These are phyloP conservation scores for Friedmanniomyces simplex DNA, from an alignment of 495 filamentous ascomycete species.

Conservation along the genomic window DNA sequence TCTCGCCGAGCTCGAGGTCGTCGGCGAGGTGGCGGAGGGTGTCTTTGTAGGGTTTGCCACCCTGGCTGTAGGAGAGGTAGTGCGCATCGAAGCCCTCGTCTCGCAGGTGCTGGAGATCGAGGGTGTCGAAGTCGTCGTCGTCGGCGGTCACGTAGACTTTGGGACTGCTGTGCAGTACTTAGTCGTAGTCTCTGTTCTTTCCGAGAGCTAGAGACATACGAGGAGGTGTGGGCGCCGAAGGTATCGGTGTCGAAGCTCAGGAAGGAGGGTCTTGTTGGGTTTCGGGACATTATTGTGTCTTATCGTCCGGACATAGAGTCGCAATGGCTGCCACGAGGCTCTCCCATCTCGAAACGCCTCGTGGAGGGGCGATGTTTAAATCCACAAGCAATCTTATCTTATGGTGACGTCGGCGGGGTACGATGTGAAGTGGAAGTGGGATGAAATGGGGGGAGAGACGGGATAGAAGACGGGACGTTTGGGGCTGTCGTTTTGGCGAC, in stretches of 20 bases:
- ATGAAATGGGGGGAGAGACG: no score
- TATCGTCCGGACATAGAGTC: background rate
- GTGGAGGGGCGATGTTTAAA: no score
- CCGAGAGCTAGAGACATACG: background rate
- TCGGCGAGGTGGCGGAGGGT: constrained; percentile 12
- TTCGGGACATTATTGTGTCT: background rate
- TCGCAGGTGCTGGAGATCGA: constrained; percentile 43
- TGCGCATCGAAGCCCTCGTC: constrained; percentile 40
- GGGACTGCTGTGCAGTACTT: constrained; percentile 22
- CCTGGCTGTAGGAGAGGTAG: constrained; percentile 12
- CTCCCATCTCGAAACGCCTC: no score
- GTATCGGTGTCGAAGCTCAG: background rate
- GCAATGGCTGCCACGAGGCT: no score
- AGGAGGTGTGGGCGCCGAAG: background rate
- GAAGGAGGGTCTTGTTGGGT: background rate
- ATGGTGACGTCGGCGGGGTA: no score
- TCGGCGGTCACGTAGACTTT: constrained; percentile 50
- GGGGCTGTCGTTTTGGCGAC: no score
- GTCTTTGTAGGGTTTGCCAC: constrained; percentile 13
- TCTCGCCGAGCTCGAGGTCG: constrained; percentile 27
- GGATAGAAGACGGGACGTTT: no score
- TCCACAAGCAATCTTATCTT: no score
- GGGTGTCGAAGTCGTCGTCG: constrained; percentile 42
- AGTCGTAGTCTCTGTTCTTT: background rate
- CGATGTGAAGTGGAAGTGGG: no score